phyloP scores from a whole-genome alignment of 176 grass and related monocot species.

The Paspalum vaginatum region DNA sequence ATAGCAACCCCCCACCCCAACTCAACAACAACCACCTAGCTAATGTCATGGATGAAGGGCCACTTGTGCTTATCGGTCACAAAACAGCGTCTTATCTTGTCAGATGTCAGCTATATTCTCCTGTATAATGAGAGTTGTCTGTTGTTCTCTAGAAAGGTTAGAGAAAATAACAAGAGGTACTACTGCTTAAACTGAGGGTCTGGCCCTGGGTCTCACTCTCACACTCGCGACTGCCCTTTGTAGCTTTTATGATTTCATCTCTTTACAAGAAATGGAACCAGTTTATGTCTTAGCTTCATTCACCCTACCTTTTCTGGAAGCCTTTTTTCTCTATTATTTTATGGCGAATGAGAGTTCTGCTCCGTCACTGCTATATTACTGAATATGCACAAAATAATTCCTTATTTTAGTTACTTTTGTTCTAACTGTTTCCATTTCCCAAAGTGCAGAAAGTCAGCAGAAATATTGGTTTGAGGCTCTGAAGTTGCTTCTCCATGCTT shows the following conservation, averaged over 20 bases:
- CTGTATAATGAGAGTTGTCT: constrained; percentile 30
- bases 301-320: background rate
- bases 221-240: constrained; percentile 35
- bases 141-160: constrained; percentile 38
- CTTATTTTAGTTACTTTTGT: background rate
- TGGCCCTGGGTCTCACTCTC: constrained; percentile 10
- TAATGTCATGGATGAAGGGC: constrained; percentile 48
- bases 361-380: background rate
- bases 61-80: constrained; percentile 39
- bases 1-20: too few relatives aligned
- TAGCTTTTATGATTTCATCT: constrained; percentile 31
- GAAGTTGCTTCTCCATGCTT: constrained; percentile 29
- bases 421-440: constrained; percentile 9
- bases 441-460: constrained; percentile 29
- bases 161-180: constrained; percentile 40
- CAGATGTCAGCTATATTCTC: constrained; percentile 39
- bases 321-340: background rate
- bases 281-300: constrained; percentile 2
- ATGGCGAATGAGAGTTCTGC: background rate
- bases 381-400: constrained; percentile 1
- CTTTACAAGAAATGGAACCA: background rate
- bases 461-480: constrained; percentile 24
- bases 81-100: constrained; percentile 41
- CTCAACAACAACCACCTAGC: constrained; percentile 37
- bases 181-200: constrained; percentile 34